Evolutionary conservation across 306 rosid species (phyloP).

Genomic region (Castanea mollissima): DNA sequence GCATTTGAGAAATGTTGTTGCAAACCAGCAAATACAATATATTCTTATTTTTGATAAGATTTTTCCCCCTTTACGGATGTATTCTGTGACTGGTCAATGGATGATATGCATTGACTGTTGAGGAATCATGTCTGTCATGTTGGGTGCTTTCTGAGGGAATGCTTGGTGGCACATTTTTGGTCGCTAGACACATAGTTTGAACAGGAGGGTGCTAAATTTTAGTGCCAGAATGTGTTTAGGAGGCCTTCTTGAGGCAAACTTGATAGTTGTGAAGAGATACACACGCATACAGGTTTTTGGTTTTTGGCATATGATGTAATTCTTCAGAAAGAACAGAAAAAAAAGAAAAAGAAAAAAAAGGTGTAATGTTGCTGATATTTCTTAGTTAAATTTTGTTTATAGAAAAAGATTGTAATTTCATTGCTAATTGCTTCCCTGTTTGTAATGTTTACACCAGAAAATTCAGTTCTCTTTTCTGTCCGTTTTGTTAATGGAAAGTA

Average conservation of each 20-base stretch:
- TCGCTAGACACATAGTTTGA: constrained; percentile 8
- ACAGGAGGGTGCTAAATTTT: constrained; percentile 17
- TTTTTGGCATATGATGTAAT: constrained; percentile 18
- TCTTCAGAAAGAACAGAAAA: constrained; percentile 22
- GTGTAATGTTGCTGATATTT: constrained; percentile 6
- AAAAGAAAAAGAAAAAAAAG: constrained; percentile 8
- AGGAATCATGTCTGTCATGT: background rate
- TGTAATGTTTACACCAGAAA: background rate
- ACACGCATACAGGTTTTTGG: background rate
- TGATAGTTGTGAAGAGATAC: constrained; percentile 12
- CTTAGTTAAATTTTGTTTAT: constrained; percentile 11
- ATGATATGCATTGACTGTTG: background rate
- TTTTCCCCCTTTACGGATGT: background rate
- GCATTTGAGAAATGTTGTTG: background rate
- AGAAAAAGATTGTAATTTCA: background rate
- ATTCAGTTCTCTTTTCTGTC: background rate
- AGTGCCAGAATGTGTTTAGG: constrained; percentile 19
- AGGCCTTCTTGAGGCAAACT: constrained; percentile 5
- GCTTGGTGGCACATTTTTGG: background rate
- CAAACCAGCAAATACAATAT: background rate
- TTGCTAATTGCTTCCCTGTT: background rate
- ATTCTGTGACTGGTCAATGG: background rate
- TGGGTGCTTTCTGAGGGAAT: background rate
- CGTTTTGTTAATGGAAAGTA: background rate
- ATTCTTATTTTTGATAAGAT: background rate